Base-by-base conservation (phyloP, 441 rosid species). In the Adansonia grandidieri region DNA sequence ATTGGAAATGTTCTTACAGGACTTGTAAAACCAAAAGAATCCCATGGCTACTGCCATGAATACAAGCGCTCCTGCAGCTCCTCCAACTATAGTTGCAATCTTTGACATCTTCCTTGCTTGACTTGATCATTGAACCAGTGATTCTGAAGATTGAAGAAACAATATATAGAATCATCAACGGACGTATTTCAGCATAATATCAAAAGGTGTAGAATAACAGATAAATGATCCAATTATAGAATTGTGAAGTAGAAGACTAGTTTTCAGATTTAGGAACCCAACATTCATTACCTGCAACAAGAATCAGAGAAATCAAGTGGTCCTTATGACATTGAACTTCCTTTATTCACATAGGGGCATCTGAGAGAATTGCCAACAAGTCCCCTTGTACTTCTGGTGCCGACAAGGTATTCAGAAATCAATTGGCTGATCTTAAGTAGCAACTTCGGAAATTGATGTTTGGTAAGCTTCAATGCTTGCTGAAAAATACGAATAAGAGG, bases 51-150 rank as follows among this genome's bases (percentile, higher is more conserved):
- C 78, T 14, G 84, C 90, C 76, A 81, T 69, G 54, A 88, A 78
- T 67, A 84, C 87, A 85, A 89, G 74, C 75, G 84, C 85, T 73
- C 87, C 92, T 54, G 87, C 91, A 15, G 86, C 77, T 73, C 79
- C 88, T 79, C 85, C 84, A 44, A 81, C 74, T 65, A 85, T 76
- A 8, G 85, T 76, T 71, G 82, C 80, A 58, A 86, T 62, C 78
- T 78, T 84, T 62, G 82, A 79, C 90, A 89, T 79, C 79, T 84
- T 28, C 79, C 53, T 67, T 79, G 9, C 79, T 61, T 65, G 67
- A 28, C 67, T 32, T 14, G 44, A 84, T 75, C 88, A 87, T 82
- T 81, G 86, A 88, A 80, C 73, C 83, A 82, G 77, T 53, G 71
- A 37, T 37, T 37, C 40, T 37, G 40, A 37, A 37, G 40, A 37